phyloP scores from a whole-genome alignment of 768 basidiomycete genomes.

The Mycena floridula region DNA sequence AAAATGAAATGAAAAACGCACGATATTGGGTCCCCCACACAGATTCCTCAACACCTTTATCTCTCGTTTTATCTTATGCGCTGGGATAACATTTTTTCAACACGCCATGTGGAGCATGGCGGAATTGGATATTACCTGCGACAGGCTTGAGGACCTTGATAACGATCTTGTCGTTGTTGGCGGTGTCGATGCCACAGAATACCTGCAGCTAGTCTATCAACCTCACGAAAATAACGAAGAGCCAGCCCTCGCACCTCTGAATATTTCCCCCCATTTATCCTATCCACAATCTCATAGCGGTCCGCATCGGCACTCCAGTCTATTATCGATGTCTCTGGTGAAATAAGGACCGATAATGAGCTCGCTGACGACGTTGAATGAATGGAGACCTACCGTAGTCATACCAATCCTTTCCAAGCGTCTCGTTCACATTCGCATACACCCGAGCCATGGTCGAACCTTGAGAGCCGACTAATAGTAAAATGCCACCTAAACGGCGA shows the following conservation, averaged over 20 bases:
- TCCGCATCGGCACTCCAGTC: slow-evolving; percentile 66
- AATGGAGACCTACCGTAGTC: slow-evolving; percentile 45
- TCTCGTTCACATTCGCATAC: slow-evolving; percentile 53
- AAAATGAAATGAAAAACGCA: too few relatives aligned
- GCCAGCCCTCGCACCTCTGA: slow-evolving; percentile 40
- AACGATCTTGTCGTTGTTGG: slow-evolving; percentile 46
- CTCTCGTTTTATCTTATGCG: slow-evolving; percentile 69
- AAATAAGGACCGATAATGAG: slow-evolving; percentile 1
- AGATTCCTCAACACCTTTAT: slow-evolving; percentile 69
- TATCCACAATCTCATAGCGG: slow-evolving; percentile 58
- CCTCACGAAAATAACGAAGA: background rate
- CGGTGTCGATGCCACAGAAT: slow-evolving; percentile 55
- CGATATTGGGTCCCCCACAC: slow-evolving; percentile 60
- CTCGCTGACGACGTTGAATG: background rate
- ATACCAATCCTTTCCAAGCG: slow-evolving; percentile 53
- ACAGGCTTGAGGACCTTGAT: slow-evolving; percentile 75
- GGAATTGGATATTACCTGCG: too few relatives aligned
- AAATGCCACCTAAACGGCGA: too few relatives aligned
- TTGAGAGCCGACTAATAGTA: too few relatives aligned
- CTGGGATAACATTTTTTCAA: too few relatives aligned
- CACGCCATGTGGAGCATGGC: too few relatives aligned
- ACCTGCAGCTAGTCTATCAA: slow-evolving; percentile 27
- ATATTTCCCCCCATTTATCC: slow-evolving; percentile 62
- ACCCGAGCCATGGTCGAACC: slow-evolving; percentile 39
- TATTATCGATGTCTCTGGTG: slow-evolving; percentile 47